phyloP scores from a whole-genome alignment of 495 filamentous ascomycete genomes.

The Aspergillus cavernicola region DNA sequence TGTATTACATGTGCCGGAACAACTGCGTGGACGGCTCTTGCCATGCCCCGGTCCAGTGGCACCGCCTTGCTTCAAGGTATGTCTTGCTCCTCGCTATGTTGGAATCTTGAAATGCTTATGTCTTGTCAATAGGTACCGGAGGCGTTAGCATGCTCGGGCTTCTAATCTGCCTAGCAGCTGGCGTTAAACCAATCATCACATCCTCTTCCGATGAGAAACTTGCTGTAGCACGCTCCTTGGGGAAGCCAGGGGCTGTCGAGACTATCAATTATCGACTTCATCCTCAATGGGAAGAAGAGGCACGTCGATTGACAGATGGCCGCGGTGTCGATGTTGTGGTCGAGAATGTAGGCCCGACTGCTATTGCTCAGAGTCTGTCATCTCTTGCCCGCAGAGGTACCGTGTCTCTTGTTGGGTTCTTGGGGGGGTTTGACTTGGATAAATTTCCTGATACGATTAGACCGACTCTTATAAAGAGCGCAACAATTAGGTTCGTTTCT shows the following conservation, averaged over 20 bases:
- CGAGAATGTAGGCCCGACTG: not conserved
- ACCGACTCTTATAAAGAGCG: not conserved
- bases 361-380: not conserved
- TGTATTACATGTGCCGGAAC: not conserved
- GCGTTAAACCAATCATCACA: not conserved
- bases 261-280: constrained; percentile 11
- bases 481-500: not conserved
- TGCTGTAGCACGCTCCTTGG: not conserved
- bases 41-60: not conserved
- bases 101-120: not conserved
- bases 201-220: constrained; percentile 15
- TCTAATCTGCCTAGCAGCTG: not conserved
- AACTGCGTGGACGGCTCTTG: not conserved
- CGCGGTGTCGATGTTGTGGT: constrained; percentile 12
- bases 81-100: not conserved
- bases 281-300: constrained; percentile 10
- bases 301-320: not conserved
- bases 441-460: not conserved
- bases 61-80: not conserved
- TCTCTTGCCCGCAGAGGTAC: not conserved
- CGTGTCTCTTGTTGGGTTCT: not conserved
- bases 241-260: not conserved
- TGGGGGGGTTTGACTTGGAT: not conserved
- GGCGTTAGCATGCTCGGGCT: not conserved
- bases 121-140: not conserved